Percentiles rank a stretch among this genome's conserved stretches.
phyloP scores from a whole-genome alignment of 2,329 filamentous ascomycete genomes.

The Apiospora koreana region DNA sequence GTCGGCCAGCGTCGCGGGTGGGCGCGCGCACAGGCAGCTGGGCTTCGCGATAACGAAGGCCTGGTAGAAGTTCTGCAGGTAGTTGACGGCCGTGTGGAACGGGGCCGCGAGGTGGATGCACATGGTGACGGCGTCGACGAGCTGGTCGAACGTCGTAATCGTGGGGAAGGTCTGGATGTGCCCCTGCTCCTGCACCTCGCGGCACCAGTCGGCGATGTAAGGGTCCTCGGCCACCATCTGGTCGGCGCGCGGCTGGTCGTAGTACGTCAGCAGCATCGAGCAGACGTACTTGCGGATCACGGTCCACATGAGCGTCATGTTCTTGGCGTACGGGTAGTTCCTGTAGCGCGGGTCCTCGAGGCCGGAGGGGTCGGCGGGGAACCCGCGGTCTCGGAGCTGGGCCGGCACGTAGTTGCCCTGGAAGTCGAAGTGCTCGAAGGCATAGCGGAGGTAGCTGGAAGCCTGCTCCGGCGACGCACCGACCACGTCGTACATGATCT shows the following conservation, averaged over 20 bases:
- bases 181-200: constrained; percentile 40
- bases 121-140: constrained; percentile 50
- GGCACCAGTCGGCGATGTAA: constrained; percentile 40
- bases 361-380: constrained; percentile 35
- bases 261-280: constrained; percentile 37
- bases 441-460: constrained; percentile 38
- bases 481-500: constrained; percentile 43
- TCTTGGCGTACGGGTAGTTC: constrained; percentile 51
- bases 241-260: constrained; percentile 31
- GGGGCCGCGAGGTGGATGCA: constrained; percentile 53
- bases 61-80: constrained; percentile 53
- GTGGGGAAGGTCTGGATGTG: constrained; percentile 43
- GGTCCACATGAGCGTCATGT: constrained; percentile 46
- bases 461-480: constrained; percentile 40
- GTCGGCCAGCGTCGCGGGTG: constrained; percentile 32
- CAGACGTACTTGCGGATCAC: constrained; percentile 43
- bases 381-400: constrained; percentile 45
- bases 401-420: constrained; percentile 45
- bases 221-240: constrained; percentile 30
- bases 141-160: constrained; percentile 40
- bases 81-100: constrained; percentile 52
- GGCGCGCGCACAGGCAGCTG: constrained; percentile 35
- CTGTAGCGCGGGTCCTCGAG: constrained; percentile 39
- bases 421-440: constrained; percentile 47
- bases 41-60: constrained; percentile 48